Conservation (phyloP, 179 eudicot genomes). For the Silene noctiflora region DNA sequence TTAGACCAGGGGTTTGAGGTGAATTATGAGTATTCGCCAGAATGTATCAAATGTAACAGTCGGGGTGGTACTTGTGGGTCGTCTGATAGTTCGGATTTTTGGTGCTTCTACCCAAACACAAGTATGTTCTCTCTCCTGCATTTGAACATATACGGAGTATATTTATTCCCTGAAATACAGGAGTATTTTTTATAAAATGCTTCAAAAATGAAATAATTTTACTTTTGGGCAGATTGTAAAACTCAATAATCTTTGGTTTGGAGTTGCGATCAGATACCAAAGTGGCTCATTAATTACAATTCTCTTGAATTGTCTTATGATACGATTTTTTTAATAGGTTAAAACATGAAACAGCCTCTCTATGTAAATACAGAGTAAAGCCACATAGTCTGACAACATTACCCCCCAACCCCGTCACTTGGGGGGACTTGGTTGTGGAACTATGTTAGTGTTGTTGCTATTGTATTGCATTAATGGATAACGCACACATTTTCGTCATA, state of each 20-base stretch:
- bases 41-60: background rate
- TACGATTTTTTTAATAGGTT: too few relatives aligned
- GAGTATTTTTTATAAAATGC: background rate
- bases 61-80: slow-evolving; percentile 23
- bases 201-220: background rate
- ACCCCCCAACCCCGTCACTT: background rate
- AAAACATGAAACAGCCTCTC: too few relatives aligned
- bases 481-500: too few relatives aligned
- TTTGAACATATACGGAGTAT: too few relatives aligned
- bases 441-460: background rate
- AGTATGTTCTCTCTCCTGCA: background rate
- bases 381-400: too few relatives aligned
- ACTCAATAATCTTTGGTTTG: background rate
- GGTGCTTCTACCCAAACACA: background rate
- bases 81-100: background rate
- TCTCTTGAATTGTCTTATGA: too few relatives aligned
- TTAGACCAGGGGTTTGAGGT: slow-evolving; percentile 16
- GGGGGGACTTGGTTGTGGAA: background rate
- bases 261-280: background rate
- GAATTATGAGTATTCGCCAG: slow-evolving; percentile 4
- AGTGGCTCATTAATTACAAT: too few relatives aligned
- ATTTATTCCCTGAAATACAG: too few relatives aligned
- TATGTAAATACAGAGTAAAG: too few relatives aligned
- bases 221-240: background rate
- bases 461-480: background rate